A percentile compares a stretch with the other conserved stretches of the same genome.
These are phyloP conservation scores for Solidago caesia DNA, from an alignment of 129 eudicot genomes.

Conservation along the genomic window DNA sequence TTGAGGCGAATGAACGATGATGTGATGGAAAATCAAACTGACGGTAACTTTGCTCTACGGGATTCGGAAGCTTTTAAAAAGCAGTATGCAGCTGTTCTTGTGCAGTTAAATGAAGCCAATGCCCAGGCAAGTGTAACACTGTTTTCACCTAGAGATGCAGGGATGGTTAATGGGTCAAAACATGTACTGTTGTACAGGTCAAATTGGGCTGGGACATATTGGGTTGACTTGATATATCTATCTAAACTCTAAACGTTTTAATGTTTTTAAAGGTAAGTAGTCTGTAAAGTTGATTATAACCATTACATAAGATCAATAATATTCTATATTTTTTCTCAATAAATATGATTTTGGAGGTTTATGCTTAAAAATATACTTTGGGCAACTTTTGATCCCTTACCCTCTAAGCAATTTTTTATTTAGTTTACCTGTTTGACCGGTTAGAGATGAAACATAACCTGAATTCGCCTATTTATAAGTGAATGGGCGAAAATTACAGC, in stretches of 20 bases:
- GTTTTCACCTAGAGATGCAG: constrained; percentile 4
- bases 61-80: constrained; percentile 75
- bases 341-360: neutral
- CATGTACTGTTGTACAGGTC: neutral
- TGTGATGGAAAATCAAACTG: constrained; percentile 59
- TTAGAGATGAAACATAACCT: neutral
- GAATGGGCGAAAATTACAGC: neutral
- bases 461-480: neutral
- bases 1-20: constrained; percentile 81
- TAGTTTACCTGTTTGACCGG: neutral
- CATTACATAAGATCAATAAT: neutral
- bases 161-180: neutral
- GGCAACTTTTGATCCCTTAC: neutral
- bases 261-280: neutral
- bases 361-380: neutral
- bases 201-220: neutral
- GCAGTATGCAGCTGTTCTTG: constrained; percentile 83
- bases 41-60: constrained; percentile 52
- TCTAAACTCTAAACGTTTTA: neutral
- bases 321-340: too few relatives aligned
- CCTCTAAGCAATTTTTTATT: neutral
- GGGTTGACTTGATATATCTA: neutral
- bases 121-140: constrained; percentile 50
- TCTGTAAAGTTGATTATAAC: neutral
- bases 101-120: constrained; percentile 67